Evolutionary conservation across 2,329 filamentous ascomycete genomes (phyloP).

Genomic region (Cercospora sp.): DNA sequence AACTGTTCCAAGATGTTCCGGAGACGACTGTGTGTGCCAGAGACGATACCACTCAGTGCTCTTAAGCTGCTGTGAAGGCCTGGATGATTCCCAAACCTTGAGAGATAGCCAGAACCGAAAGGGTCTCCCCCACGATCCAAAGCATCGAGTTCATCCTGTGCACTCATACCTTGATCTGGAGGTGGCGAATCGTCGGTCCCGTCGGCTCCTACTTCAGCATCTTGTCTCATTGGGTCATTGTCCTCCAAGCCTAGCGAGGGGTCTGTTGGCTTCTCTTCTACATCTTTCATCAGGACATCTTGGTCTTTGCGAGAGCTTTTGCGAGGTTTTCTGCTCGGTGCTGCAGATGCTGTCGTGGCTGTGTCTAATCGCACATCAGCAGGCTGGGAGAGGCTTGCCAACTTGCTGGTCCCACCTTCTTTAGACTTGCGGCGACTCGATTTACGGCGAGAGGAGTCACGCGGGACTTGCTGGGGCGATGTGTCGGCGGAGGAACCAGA

Average conservation of each 20-base stretch:
- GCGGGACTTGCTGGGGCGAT: constrained; percentile 55
- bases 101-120: constrained; percentile 64
- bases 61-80: constrained; percentile 77
- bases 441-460: constrained; percentile 69
- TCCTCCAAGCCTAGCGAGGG: constrained; percentile 39
- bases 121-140: constrained; percentile 55
- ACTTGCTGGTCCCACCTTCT: constrained; percentile 47
- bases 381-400: neutral
- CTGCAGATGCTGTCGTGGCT: constrained; percentile 32
- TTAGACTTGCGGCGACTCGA: constrained; percentile 68
- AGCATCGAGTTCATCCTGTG: constrained; percentile 57
- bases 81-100: constrained; percentile 62
- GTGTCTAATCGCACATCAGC: constrained; percentile 23
- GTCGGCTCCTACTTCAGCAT: constrained; percentile 39
- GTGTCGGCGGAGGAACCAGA: constrained; percentile 65
- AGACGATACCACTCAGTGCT: constrained; percentile 89
- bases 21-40: constrained; percentile 75
- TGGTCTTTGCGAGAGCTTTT: constrained; percentile 37
- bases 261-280: constrained; percentile 34
- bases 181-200: constrained; percentile 62
- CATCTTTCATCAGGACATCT: constrained; percentile 39
- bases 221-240: constrained; percentile 55
- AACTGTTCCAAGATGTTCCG: constrained; percentile 63
- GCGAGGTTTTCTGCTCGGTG: constrained; percentile 35
- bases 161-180: constrained; percentile 14